These are phyloP conservation scores for Oryza brachyantha DNA, from an alignment of 176 grass and related monocot genomes.

Conservation along the genomic window DNA sequence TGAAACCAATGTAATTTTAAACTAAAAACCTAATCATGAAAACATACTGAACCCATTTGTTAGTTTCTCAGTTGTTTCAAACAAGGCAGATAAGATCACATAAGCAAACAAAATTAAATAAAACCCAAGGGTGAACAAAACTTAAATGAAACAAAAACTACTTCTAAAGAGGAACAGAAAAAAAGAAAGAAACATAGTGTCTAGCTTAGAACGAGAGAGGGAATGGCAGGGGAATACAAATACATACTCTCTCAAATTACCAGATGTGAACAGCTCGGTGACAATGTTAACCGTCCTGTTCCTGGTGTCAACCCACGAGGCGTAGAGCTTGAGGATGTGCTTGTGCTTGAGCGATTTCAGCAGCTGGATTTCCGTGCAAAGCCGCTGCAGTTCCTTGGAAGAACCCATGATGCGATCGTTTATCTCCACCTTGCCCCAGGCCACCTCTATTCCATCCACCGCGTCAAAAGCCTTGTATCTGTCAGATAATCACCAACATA, in stretches of 20 bases:
- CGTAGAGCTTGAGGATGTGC: constrained; percentile 42
- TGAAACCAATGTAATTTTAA: too few relatives aligned
- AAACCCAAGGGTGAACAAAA: neutral
- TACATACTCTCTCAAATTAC: constrained; percentile 53
- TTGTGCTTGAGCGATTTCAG: constrained; percentile 40
- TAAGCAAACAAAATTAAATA: neutral
- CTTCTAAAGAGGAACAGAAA: neutral
- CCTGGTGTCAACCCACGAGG: constrained; percentile 44
- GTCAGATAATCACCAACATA: neutral
- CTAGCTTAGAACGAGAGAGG: too few relatives aligned
- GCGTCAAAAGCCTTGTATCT: constrained; percentile 60
- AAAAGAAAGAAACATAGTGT: too few relatives aligned
- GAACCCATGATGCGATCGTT: constrained; percentile 39
- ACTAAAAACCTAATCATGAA: too few relatives aligned
- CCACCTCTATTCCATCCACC: constrained; percentile 56
- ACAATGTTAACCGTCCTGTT: constrained; percentile 47
- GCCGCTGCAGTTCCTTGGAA: constrained; percentile 35
- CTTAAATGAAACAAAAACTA: neutral
- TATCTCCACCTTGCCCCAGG: constrained; percentile 45
- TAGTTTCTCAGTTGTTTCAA: too few relatives aligned
- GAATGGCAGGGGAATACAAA: neutral
- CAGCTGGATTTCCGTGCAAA: constrained; percentile 35
- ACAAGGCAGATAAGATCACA: neutral
- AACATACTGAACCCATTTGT: too few relatives aligned
- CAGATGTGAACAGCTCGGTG: constrained; percentile 59